Percentiles rank a stretch among this genome's conserved stretches.
Evolutionary conservation across 768 basidiomycete genomes (phyloP).

Genomic region (Filobasidium wieringae): DNA sequence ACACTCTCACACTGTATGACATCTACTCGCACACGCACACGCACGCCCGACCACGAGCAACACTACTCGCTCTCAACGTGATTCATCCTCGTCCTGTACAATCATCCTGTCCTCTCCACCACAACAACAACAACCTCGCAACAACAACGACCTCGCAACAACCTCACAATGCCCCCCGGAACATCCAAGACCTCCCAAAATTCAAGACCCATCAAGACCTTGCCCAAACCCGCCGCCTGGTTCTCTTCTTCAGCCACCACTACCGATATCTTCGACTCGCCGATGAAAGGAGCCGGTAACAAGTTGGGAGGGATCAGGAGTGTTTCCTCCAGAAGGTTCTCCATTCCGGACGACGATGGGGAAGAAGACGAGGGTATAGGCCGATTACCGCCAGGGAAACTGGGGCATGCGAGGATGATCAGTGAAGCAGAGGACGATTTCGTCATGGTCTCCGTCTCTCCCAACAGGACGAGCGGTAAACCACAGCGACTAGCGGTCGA

Average conservation of each 20-base stretch:
- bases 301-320: no score
- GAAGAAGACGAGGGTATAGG: background rate
- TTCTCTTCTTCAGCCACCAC: background rate
- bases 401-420: background rate
- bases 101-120: no score
- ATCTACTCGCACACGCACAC: no score
- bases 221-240: background rate
- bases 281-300: no score
- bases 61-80: no score
- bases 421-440: conserved; percentile 14
- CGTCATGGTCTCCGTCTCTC: conserved; percentile 16
- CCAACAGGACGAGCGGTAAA: background rate
- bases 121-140: no score
- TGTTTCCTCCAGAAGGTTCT: no score
- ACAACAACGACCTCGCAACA: no score
- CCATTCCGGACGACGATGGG: no score
- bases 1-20: no score
- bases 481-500: background rate
- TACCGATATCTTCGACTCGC: background rate
- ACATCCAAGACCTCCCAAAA: background rate
- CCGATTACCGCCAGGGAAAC: background rate
- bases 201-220: background rate
- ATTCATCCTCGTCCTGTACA: no score
- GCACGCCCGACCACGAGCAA: no score
- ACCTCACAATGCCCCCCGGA: background rate